Evolutionary conservation across 108 stramenopile species (phyloP).

Genomic region (Pseudonitzschia pungens): DNA sequence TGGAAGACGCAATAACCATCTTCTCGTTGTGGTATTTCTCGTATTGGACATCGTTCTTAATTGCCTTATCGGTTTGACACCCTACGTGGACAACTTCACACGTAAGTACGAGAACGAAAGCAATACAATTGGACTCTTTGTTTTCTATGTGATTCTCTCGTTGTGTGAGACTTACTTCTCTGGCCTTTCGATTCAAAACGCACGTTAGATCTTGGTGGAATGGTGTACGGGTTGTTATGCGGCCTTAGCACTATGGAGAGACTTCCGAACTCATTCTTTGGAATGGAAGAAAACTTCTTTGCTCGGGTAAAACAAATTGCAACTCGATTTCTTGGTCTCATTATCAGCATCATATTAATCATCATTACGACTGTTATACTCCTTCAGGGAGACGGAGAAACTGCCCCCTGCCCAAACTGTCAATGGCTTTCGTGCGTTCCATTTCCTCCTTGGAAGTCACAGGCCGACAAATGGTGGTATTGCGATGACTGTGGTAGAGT

Average conservation of each 20-base stretch:
- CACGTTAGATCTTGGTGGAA: slow-evolving; percentile 56
- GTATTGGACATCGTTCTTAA: slow-evolving; percentile 82
- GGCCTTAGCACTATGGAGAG: slow-evolving; percentile 80
- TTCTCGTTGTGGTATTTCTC: slow-evolving; percentile 66
- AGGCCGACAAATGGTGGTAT: slow-evolving; percentile 86
- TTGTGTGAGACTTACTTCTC: neutral
- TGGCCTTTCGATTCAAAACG: neutral
- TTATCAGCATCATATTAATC: slow-evolving; percentile 59
- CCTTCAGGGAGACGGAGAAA: slow-evolving; percentile 66
- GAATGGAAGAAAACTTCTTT: slow-evolving; percentile 56
- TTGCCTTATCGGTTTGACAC: slow-evolving; percentile 80
- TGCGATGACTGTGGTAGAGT: slow-evolving; percentile 84
- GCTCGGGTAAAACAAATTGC: slow-evolving; percentile 53
- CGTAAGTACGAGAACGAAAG: slow-evolving; percentile 34
- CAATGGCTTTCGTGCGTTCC: slow-evolving; percentile 73
- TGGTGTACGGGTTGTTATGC: slow-evolving; percentile 77
- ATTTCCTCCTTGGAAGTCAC: slow-evolving; percentile 75
- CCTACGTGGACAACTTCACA: slow-evolving; percentile 91
- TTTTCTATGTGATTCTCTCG: neutral
- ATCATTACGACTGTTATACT: slow-evolving; percentile 54
- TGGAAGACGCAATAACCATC: slow-evolving; percentile 65
- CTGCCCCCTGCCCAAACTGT: slow-evolving; percentile 75
- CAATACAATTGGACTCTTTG: neutral
- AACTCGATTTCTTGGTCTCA: slow-evolving; percentile 64
- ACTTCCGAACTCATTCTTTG: slow-evolving; percentile 72